Evolutionary conservation across 352 stramenopile genomes (phyloP).

Genomic region (Phytophthora sp.): DNA sequence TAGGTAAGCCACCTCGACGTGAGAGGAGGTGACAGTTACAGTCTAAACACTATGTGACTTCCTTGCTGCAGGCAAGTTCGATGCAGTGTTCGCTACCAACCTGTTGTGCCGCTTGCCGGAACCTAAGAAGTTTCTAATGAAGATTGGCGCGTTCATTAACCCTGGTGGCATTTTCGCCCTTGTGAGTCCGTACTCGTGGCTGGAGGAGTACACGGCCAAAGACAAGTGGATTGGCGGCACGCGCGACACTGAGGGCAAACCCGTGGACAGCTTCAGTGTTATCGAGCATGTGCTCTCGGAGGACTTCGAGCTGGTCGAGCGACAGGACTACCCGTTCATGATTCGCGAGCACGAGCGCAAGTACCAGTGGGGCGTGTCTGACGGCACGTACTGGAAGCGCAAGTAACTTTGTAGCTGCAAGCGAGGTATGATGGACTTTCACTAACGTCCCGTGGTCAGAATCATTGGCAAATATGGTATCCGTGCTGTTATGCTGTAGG

Average conservation of each 20-base stretch:
- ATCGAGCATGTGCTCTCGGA: constrained; percentile 59
- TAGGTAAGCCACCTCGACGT: constrained; percentile 77
- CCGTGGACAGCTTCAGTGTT: constrained; percentile 72
- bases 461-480: no score
- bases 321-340: constrained; percentile 89
- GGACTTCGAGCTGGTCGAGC: constrained; percentile 84
- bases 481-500: no score
- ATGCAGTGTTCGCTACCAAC: constrained; percentile 96
- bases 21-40: constrained; percentile 30
- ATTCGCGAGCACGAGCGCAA: constrained; percentile 94
- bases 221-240: constrained; percentile 87
- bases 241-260: constrained; percentile 44
- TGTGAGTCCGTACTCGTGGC: constrained; percentile 97
- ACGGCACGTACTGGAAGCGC: constrained; percentile 87
- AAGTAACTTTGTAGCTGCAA: no score
- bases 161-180: constrained; percentile 93
- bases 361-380: constrained; percentile 92
- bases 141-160: constrained; percentile 88
- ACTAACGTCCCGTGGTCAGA: background rate
- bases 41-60: background rate
- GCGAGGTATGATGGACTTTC: no score
- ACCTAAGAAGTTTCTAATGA: constrained; percentile 89
- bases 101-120: constrained; percentile 95
- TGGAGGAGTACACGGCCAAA: constrained; percentile 96
- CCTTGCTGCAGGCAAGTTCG: constrained; percentile 80